Base-by-base conservation (phyloP, 2,329 filamentous ascomycete species). In the Herpotrichia juniperi region DNA sequence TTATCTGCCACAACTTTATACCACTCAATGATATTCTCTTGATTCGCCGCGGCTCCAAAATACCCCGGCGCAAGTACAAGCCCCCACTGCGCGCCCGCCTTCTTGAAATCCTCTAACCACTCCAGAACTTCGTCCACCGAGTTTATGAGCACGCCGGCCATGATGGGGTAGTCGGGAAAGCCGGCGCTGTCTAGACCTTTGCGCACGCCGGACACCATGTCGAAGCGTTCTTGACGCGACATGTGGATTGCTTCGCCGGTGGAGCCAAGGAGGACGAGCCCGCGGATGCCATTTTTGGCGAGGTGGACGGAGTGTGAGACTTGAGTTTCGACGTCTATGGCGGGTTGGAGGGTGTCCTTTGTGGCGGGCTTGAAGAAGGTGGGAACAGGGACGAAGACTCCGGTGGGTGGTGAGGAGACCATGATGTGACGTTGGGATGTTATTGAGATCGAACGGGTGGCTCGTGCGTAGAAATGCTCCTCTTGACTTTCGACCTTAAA, bases 201-300 rank as follows among this genome's bases (percentile, higher is more conserved):
- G 47, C 83, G 79, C 46, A 86, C 80, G 46, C 79, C 79, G n/a
- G 74, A 73, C 34, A 88, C 76, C 40, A 87, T 72, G 39, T 78
- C 72, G 50, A 75, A 76, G 28, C 85, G 82, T 59, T 88, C 85
- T n/a, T 74, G 62, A n/a, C 77, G 76, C 17, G 81, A 79, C 43
- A 88, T 75, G 68, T 87, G 85, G 37, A 88, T 81, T 0, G 83
- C 83, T 68, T 88, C 86, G 52, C 86, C 86, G 0, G 85, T 88
- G 32, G 81, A 85, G 21, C 86, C 86, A 44, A 87, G 80, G 34
- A 87, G 76, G 10, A 87, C 83, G 22, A 88, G 76, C 19, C 86
- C 85, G 25, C 77, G 77, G 60, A 88, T 82, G 50, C 86, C 86
- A 57, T 79, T 78, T 46, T 79, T 77, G 31, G 84, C 84, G 31